Conservation (phyloP, 2,329 filamentous ascomycete genomes). For the Plectosphaerella sp. region DNA sequence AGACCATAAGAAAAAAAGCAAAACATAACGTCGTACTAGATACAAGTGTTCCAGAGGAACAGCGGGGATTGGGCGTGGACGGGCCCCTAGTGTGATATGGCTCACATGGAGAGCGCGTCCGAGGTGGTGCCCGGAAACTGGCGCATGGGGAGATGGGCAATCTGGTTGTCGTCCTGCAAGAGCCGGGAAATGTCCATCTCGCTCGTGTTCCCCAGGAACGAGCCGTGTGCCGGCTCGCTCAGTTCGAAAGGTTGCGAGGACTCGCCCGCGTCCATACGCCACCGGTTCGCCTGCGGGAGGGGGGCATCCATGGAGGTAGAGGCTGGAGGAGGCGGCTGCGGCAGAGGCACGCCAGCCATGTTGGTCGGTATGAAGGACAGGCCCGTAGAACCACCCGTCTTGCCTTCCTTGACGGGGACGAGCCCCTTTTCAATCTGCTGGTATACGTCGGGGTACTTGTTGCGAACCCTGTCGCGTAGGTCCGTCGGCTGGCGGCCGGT, state of each 20-base stretch:
- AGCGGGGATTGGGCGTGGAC: too few species aligned
- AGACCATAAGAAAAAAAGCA: too few species aligned
- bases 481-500: conserved; percentile 58
- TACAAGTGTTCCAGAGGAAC: too few species aligned
- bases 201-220: conserved; percentile 37
- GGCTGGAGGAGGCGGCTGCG: too few species aligned
- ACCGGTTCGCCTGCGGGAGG: conserved; percentile 33
- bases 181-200: conserved; percentile 62
- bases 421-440: conserved; percentile 51
- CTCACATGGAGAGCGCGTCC: too few species aligned
- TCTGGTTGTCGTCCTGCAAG: conserved; percentile 48
- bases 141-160: conserved; percentile 17
- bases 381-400: conserved; percentile 34
- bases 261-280: conserved; percentile 28
- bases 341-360: conserved; percentile 15
- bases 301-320: conserved; percentile 27
- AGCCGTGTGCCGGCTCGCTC: conserved; percentile 31
- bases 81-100: too few species aligned
- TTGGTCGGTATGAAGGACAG: conserved; percentile 23
- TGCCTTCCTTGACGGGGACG: conserved; percentile 39
- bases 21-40: too few species aligned
- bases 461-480: conserved; percentile 57
- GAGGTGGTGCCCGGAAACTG: conserved; percentile 6
- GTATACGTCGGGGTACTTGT: conserved; percentile 58
- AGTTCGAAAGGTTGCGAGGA: conserved; percentile 35